Base-by-base conservation (phyloP, 2,329 filamentous ascomycete species). In the Apiospora koreana region DNA sequence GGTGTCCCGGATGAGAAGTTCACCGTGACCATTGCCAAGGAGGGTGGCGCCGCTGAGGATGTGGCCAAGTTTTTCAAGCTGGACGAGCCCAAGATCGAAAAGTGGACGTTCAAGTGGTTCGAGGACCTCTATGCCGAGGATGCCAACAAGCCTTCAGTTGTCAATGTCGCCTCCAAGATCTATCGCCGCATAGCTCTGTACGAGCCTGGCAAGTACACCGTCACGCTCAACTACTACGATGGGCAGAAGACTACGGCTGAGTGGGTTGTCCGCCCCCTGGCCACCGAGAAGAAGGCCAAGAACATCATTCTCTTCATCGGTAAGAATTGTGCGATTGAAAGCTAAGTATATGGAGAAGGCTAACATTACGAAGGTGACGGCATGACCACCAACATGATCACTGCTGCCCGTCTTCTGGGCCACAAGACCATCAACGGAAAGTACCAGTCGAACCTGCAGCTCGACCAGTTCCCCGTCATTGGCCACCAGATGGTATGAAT, bases 241-340 rank as follows among this genome's bases (percentile, higher is more conserved):
- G 89, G 89, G 72, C 87, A 89, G 78, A 91, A 85, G 72, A 96
- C 93, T 5, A 88, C 86, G 68, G 93, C 93, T 25, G 89, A 89
- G 75, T 97, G 93, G 94, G 82, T 88, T 25, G 94, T 97, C 50
- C 90, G 93, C 45, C 89, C 93, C 66, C 81, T 95, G 41, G 86
- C 88, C 45, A 86, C 89, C 70, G 85, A 89, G 79, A 91, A 92
- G 81, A 93, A 89, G 83, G 91, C 93, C 48, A 96, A 95, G 88
- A 96, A 96, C 74, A 89, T 96, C 74, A 89, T 96, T 75, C 86
- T 96, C 73, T 97, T 96, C 82, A 93, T 97, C 73, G 94, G 94
- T n/a, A n/a, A n/a, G n/a, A n/a, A n/a, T n/a, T n/a, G n/a, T n/a
- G n/a, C n/a, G n/a, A n/a, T n/a, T n/a, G n/a, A n/a, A n/a, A n/a